Evolutionary conservation across 352 stramenopile species (phyloP).

Genomic region (Phytopythium kandeliae): DNA sequence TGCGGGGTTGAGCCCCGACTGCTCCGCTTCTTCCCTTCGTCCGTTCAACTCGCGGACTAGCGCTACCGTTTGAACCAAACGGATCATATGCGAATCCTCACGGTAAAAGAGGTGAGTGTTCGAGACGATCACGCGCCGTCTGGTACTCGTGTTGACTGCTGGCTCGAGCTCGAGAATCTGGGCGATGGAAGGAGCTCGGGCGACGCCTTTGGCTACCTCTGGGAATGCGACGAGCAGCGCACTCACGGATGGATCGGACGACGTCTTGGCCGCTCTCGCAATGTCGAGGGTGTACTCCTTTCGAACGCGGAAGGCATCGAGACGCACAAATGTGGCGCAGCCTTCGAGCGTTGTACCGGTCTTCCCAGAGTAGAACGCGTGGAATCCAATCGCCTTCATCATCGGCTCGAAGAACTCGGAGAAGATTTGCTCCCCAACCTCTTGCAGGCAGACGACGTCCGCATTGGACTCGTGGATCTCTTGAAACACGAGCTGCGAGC

Average conservation of each 20-base stretch:
- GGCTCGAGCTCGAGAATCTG: slow-evolving; percentile 49
- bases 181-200: slow-evolving; percentile 55
- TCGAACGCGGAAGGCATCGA: slow-evolving; percentile 32
- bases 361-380: slow-evolving; percentile 55
- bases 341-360: slow-evolving; percentile 66
- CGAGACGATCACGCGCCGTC: slow-evolving; percentile 32
- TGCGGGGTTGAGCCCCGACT: slow-evolving; percentile 15
- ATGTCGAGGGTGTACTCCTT: slow-evolving; percentile 45
- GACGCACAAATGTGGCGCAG: slow-evolving; percentile 50
- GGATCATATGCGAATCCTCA: slow-evolving; percentile 62
- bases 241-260: slow-evolving; percentile 22
- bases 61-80: slow-evolving; percentile 46
- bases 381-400: slow-evolving; percentile 39
- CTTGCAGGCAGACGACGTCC: slow-evolving; percentile 68
- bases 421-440: slow-evolving; percentile 61
- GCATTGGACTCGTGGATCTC: slow-evolving; percentile 60
- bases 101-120: slow-evolving; percentile 80
- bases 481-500: slow-evolving; percentile 68
- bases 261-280: slow-evolving; percentile 20
- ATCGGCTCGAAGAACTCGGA: slow-evolving; percentile 53
- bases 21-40: slow-evolving; percentile 11
- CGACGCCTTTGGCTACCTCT: slow-evolving; percentile 44
- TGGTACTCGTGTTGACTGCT: slow-evolving; percentile 6
- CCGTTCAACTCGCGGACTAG: slow-evolving; percentile 33
- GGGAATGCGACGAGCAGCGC: slow-evolving; percentile 43